Base-by-base conservation (phyloP, 345 rosid species). In the Raphanus sativus region DNA sequence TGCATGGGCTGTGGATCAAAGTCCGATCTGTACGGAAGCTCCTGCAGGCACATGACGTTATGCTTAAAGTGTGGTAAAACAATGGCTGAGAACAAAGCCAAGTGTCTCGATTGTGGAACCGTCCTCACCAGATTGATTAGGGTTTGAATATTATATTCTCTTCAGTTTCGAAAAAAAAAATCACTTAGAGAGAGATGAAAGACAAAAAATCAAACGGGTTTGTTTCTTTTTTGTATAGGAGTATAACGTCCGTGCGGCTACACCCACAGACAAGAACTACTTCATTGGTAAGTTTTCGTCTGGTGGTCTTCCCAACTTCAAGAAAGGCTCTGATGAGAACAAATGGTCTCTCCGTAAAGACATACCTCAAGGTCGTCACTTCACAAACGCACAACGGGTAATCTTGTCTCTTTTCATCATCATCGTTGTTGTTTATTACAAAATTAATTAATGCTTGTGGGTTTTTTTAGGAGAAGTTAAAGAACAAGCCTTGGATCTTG, bases 1-100 rank as follows among this genome's bases (percentile, higher is more conserved):
- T 95, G 98, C 54, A 71, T 91, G 17, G 89, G 93, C 30, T 95
- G 99, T 52, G 91, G 91, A 61, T 89, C 96, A 33, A 66, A 83
- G 38, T 63, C 85, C 17, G 92, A 95, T 69, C 81, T 95, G 63
- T 95, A 92, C 40, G 99, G 98, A 40, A 92, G 96, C 86, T 83
- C 85, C 34, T 95, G 99, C 72, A 95, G 88, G 86, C 99, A 95
- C 85, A 89, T 95, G 97, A 95, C 98, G 4, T 74, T 92, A 25
- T 95, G 98, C 80, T 83, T 93, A 70, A 83, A 79, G 65, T 95
- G 97, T 59, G 99, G 98, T 77, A 91, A 89, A 85, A 83, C 86
- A 71, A 92, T 95, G 98, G 99, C 99, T 2, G 89, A 89, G 88
- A 87, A 80, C 28, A 75, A 79, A 42, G 87, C 74, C n/a, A 89